These are phyloP conservation scores for Diddensiella caesifluorescens DNA, from an alignment of 805 yeast genomes.

Conservation along the genomic window DNA sequence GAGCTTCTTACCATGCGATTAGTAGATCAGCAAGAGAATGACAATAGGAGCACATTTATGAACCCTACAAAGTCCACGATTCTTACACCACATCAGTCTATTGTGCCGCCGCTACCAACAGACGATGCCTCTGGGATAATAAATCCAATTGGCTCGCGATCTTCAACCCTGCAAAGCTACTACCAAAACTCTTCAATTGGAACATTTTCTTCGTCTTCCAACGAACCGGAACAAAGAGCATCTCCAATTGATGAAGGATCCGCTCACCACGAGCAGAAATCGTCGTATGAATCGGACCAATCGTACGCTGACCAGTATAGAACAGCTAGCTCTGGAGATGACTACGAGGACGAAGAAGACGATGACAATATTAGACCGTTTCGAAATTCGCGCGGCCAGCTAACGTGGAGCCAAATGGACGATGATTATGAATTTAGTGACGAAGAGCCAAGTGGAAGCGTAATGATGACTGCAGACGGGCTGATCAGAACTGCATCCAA, in stretches of 20 bases:
- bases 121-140: slow-evolving; percentile 33
- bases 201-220: slow-evolving; percentile 6
- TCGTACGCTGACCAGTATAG: slow-evolving; percentile 28
- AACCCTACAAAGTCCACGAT: slow-evolving; percentile 24
- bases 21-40: slow-evolving; percentile 41
- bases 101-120: slow-evolving; percentile 18
- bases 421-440: slow-evolving; percentile 5
- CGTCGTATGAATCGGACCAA: slow-evolving; percentile 4
- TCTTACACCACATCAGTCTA: slow-evolving; percentile 23
- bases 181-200: slow-evolving; percentile 8
- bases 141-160: slow-evolving; percentile 30
- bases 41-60: slow-evolving; percentile 20
- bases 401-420: slow-evolving; percentile 27
- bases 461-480: slow-evolving; percentile 6
- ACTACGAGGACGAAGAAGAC: slow-evolving; percentile 19
- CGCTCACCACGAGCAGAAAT: neutral
- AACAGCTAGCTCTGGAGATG: slow-evolving; percentile 31
- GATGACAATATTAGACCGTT: slow-evolving; percentile 28
- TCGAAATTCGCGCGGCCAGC: slow-evolving; percentile 32
- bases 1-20: slow-evolving; percentile 74
- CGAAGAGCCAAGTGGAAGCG: slow-evolving; percentile 7
- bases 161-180: slow-evolving; percentile 24
- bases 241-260: neutral
- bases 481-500: slow-evolving; percentile 10
- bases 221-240: slow-evolving; percentile 6